Conservation (phyloP, 257 asterid species). For the Solanum chmielewskii region DNA sequence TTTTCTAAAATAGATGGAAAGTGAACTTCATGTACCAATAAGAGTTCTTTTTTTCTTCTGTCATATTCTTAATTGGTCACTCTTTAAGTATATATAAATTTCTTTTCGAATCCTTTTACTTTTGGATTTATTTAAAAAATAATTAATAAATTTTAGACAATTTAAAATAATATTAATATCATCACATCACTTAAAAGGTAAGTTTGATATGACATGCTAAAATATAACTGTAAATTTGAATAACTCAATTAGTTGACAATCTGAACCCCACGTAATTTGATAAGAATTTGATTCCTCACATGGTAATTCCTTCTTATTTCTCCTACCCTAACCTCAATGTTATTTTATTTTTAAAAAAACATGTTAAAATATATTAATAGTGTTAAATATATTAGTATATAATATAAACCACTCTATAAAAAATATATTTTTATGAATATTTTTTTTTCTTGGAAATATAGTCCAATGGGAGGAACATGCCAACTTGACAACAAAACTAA, state of each 20-base stretch:
- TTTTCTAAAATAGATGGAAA: background rate
- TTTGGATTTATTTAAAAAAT: background rate
- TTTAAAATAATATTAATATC: background rate
- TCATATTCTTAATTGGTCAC: background rate
- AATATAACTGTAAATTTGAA: no score
- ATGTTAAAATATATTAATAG: background rate
- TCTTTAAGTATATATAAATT: background rate
- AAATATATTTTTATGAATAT: background rate
- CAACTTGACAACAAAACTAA: background rate
- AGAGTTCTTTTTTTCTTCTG: background rate
- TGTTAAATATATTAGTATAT: background rate
- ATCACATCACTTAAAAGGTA: background rate
- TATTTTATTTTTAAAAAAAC: background rate
- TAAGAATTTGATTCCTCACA: background rate
- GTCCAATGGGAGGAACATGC: conserved; percentile 1
- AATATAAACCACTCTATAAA: background rate
- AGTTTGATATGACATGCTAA: background rate
- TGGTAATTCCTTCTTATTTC: background rate
- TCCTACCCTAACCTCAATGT: background rate
- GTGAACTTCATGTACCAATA: background rate
- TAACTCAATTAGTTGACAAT: background rate
- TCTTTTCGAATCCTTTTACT: background rate
- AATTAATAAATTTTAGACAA: background rate
- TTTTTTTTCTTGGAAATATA: background rate
- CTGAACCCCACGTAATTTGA: background rate